Percentiles rank a stretch among this genome's conserved stretches.
phyloP scores from a whole-genome alignment of 805 yeast species.

The Candida taoyuanica region DNA sequence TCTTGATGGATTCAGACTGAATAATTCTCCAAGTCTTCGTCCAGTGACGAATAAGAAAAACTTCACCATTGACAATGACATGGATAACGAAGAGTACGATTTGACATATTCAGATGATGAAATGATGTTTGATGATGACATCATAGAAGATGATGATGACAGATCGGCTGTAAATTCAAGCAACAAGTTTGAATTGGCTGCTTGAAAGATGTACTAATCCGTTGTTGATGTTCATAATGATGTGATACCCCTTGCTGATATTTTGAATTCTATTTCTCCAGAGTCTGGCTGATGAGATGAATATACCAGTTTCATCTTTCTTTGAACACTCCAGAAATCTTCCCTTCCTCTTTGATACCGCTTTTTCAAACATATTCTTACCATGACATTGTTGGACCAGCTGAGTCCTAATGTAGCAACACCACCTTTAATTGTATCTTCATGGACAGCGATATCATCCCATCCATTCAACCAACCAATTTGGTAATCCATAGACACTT shows the following conservation, averaged over 20 bases:
- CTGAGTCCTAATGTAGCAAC: slow-evolving; percentile 52
- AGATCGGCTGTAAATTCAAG: slow-evolving; percentile 5
- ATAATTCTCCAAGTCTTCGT: slow-evolving; percentile 35
- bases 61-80: slow-evolving; percentile 33
- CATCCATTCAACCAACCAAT: slow-evolving; percentile 73
- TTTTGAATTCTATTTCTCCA: slow-evolving; percentile 23
- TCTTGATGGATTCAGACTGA: slow-evolving; percentile 48
- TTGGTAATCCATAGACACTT: slow-evolving; percentile 54
- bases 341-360: slow-evolving; percentile 32
- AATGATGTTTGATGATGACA: slow-evolving; percentile 25
- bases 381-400: slow-evolving; percentile 50
- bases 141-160: slow-evolving; percentile 27
- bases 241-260: slow-evolving; percentile 20
- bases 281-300: slow-evolving; percentile 28
- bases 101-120: slow-evolving; percentile 34
- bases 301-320: slow-evolving; percentile 38
- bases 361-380: slow-evolving; percentile 44
- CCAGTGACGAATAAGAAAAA: slow-evolving; percentile 25
- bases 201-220: neutral
- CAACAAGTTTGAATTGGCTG: slow-evolving; percentile 8
- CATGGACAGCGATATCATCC: slow-evolving; percentile 37
- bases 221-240: neutral
- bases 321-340: slow-evolving; percentile 23
- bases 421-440: slow-evolving; percentile 20
- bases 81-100: slow-evolving; percentile 42